These are phyloP conservation scores for Eremomyces bilateralis DNA, from an alignment of 495 filamentous ascomycete genomes.

Conservation along the genomic window DNA sequence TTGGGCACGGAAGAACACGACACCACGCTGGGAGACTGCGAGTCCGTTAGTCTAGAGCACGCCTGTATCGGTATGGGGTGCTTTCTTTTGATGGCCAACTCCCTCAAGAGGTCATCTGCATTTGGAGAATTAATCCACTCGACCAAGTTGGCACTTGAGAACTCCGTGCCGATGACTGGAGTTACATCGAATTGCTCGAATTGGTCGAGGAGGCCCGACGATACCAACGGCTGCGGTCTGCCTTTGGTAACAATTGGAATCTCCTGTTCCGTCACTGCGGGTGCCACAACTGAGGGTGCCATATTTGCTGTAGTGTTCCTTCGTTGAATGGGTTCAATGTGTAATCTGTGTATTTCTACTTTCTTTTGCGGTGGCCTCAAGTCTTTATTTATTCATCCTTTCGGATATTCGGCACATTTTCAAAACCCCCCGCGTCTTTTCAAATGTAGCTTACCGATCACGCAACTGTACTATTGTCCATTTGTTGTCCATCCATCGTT, in stretches of 20 bases:
- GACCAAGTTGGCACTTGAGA: slow-evolving; percentile 5
- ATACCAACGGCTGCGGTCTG: slow-evolving; percentile 7
- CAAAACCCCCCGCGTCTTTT: no score
- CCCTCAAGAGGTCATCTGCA: slow-evolving; percentile 6
- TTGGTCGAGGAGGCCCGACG: slow-evolving; percentile 9
- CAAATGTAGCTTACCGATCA: no score
- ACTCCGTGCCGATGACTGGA: slow-evolving; percentile 11
- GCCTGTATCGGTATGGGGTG: slow-evolving; percentile 1
- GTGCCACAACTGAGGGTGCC: neutral
- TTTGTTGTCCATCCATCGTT: no score
- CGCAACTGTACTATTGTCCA: no score
- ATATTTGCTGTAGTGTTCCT: neutral
- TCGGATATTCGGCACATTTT: no score
- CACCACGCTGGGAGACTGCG: slow-evolving; percentile 12
- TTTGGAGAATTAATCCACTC: slow-evolving; percentile 7
- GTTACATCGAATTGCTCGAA: slow-evolving; percentile 9
- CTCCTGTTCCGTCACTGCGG: neutral
- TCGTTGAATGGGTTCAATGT: neutral
- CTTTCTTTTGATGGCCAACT: slow-evolving; percentile 29
- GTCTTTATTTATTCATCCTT: no score
- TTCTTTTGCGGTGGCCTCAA: no score
- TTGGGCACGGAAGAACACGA: slow-evolving; percentile 19
- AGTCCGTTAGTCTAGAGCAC: slow-evolving; percentile 1
- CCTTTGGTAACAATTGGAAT: no score
- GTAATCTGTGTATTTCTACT: neutral